Base-by-base conservation (phyloP, 805 yeast species). In the Candida michaelii region DNA sequence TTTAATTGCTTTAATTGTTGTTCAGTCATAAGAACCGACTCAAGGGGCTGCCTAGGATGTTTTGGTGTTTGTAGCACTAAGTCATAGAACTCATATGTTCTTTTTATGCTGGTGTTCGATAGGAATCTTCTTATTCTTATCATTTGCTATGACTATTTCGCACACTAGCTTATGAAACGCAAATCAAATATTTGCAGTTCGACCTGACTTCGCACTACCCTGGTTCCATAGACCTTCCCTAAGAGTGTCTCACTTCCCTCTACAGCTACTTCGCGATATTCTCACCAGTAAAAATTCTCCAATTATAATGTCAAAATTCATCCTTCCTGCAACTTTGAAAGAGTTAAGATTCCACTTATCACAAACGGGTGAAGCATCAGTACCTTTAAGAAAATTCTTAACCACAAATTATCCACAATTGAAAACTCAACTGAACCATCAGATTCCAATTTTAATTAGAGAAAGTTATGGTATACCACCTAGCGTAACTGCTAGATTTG, bases 311-410 rank as follows among this genome's bases (percentile, higher is more conserved):
- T 65, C 75, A 33, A 71, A 68, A 49, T 70, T 62, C 47, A 63
- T 66, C 25, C 56, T 71, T 44, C 78, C 82, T n/a, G 60, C 66
- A 25, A 76, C 85, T 9, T 74, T 87, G 50, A 85, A 74, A 60
- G 96, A 88, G 71, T 73, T 88, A 57, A 78, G 96, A 63, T 84
- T 86, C 66, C 89, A 87, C 58, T 72, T 87, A 50, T 83, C 89
- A 24, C 93, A 85, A 63, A 74, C 83, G n/a, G 85, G 85, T n/a
- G 79, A 79, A 48, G 79, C 87, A 4, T 79, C 90, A 11, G 72
- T 69, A 8, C 80, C 85, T 6, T 69, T 86, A 53, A 80, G 88
- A 63, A 65, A 77, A 13, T 88, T 83, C 56, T 68, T 88, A 49
- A 64, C 76, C 36, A 70, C 75, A 43, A 71, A 81, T 55, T 87